Evolutionary conservation across 1,284 basidiomycete species (phyloP).

Genomic region (Malassezia pachydermatis): DNA sequence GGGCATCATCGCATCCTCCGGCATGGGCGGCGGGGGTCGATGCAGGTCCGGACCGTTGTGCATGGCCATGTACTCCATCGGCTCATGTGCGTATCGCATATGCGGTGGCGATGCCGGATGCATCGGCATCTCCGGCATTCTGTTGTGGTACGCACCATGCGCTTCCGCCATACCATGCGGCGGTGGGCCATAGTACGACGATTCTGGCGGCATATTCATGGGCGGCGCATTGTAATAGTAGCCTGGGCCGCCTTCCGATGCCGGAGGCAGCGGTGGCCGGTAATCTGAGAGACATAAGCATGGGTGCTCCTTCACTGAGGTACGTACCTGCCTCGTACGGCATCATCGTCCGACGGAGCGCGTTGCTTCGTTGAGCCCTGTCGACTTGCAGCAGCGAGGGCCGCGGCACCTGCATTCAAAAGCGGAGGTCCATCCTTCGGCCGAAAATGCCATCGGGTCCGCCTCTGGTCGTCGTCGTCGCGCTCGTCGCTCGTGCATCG

Average conservation of each 20-base stretch:
- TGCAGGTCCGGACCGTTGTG: background rate
- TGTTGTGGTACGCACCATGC: background rate
- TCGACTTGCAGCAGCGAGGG: too few relatives aligned
- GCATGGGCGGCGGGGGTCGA: background rate
- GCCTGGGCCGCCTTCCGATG: background rate
- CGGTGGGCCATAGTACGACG: background rate
- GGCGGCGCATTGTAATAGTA: background rate
- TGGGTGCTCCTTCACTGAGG: too few relatives aligned
- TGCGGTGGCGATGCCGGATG: constrained; percentile 1
- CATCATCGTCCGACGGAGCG: constrained; percentile 8
- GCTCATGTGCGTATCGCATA: constrained; percentile 6
- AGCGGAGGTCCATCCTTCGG: too few relatives aligned
- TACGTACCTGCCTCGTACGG: constrained; percentile 13
- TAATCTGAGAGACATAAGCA: constrained; percentile 4
- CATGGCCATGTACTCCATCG: constrained; percentile 11
- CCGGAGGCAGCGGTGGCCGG: background rate
- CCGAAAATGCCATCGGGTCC: background rate
- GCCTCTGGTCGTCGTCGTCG: too few relatives aligned
- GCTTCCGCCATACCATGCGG: background rate
- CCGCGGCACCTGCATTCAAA: too few relatives aligned
- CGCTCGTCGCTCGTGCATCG: background rate
- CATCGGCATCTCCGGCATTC: background rate
- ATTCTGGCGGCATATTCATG: background rate
- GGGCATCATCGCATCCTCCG: background rate
- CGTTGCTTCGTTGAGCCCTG: too few relatives aligned